Evolutionary conservation across 1,139 yeast species (phyloP).

Genomic region (Saccharomyces hybrid): DNA sequence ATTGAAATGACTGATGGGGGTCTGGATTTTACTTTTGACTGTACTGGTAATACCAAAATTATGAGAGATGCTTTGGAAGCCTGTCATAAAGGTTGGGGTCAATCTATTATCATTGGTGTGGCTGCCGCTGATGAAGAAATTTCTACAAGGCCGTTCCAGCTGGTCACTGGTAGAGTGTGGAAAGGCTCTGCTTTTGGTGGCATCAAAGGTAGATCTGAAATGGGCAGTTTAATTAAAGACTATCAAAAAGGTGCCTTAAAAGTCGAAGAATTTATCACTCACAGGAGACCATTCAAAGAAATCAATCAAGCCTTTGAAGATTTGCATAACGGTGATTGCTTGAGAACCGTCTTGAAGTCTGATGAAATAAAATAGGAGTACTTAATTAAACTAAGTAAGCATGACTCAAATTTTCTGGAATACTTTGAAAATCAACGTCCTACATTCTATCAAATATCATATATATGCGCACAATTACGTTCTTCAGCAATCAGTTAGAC

Average conservation of each 20-base stretch:
- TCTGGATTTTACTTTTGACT: conserved; percentile 89
- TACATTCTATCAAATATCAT: conserved; percentile 1
- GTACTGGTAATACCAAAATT: conserved; percentile 92
- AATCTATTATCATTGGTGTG: conserved; percentile 89
- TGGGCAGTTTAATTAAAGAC: conserved; percentile 84
- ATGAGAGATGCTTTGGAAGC: conserved; percentile 96
- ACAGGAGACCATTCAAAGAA: conserved; percentile 66
- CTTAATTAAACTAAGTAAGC: not conserved
- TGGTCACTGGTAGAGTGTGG: conserved; percentile 98
- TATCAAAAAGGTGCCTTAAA: conserved; percentile 75
- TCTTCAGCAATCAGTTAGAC: not conserved
- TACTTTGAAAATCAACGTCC: not conserved
- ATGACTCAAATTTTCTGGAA: not conserved
- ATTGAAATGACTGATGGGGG: conserved; percentile 95
- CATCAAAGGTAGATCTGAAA: conserved; percentile 92
- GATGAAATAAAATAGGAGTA: not conserved
- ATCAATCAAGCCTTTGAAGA: conserved; percentile 90
- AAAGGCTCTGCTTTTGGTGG: conserved; percentile 98
- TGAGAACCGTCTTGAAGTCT: conserved; percentile 72
- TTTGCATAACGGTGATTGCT: conserved; percentile 89
- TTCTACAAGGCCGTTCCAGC: conserved; percentile 94
- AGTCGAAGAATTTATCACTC: conserved; percentile 94
- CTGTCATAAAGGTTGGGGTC: conserved; percentile 99
- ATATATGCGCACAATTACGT: conserved; percentile 1
- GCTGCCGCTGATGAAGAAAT: conserved; percentile 98